A percentile compares a stretch with the other conserved stretches of the same genome.
Evolutionary conservation across 2,329 filamentous ascomycete genomes (phyloP).

Genomic region (Fusarium sp.): DNA sequence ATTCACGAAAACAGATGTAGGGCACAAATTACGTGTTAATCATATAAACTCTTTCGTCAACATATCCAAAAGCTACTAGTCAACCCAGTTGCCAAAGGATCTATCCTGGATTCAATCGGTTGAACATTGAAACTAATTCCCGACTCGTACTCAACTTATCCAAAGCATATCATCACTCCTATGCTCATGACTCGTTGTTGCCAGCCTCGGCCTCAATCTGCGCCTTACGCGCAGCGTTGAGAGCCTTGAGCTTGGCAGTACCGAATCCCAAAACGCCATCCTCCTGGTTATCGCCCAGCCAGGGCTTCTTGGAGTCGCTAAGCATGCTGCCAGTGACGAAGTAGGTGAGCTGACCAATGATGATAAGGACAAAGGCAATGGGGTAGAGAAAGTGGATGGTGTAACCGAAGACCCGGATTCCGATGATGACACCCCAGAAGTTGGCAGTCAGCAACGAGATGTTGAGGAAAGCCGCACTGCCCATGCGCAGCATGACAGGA

Average conservation of each 20-base stretch:
- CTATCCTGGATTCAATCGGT: background rate
- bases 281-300: slow-evolving; percentile 91
- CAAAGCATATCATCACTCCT: too few relatives aligned
- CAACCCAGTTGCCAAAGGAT: background rate
- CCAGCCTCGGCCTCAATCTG: slow-evolving; percentile 50
- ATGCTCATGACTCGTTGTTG: slow-evolving; percentile 7
- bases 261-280: slow-evolving; percentile 83
- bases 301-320: slow-evolving; percentile 93
- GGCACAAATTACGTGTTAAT: slow-evolving; percentile 16
- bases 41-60: slow-evolving; percentile 7
- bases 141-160: background rate
- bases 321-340: slow-evolving; percentile 86
- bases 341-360: slow-evolving; percentile 87
- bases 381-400: slow-evolving; percentile 92
- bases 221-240: slow-evolving; percentile 66
- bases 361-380: slow-evolving; percentile 93
- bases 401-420: slow-evolving; percentile 85
- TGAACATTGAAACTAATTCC: background rate
- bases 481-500: slow-evolving; percentile 89
- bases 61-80: background rate
- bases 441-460: slow-evolving; percentile 93
- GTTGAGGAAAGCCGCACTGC: slow-evolving; percentile 94
- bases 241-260: slow-evolving; percentile 84
- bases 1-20: background rate
- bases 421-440: slow-evolving; percentile 97